Evolutionary conservation across 768 basidiomycete species (phyloP).

Genomic region (Artomyces pyxidatus): DNA sequence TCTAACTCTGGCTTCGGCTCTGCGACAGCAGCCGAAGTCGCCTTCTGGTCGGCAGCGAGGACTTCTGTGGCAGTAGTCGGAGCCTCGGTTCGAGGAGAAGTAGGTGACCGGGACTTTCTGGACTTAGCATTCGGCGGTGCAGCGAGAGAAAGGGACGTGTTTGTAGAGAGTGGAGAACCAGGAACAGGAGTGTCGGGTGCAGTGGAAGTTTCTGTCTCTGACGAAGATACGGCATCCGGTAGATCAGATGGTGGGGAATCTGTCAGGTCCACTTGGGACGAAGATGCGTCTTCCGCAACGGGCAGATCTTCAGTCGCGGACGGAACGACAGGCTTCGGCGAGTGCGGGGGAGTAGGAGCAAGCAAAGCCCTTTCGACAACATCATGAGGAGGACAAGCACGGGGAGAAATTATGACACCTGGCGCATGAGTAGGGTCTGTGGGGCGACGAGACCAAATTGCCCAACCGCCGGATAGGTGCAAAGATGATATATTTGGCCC

Average conservation of each 20-base stretch:
- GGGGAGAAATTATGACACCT: conserved; percentile 62
- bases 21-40: conserved; percentile 3
- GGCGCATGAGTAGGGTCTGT: conserved; percentile 55
- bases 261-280: conserved; percentile 5
- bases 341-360: conserved; percentile 37
- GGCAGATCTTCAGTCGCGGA: neutral
- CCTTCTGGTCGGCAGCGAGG: neutral
- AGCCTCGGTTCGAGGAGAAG: neutral
- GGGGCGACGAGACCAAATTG: conserved; percentile 70
- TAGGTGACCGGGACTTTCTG: conserved; percentile 7
- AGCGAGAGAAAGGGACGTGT: conserved; percentile 45
- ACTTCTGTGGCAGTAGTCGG: neutral
- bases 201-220: conserved; percentile 44
- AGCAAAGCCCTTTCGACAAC: conserved; percentile 49
- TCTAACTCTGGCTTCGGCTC: conserved; percentile 4
- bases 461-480: conserved; percentile 32
- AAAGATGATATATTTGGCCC: neutral
- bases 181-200: conserved; percentile 39
- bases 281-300: neutral
- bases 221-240: conserved; percentile 35
- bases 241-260: conserved; percentile 18
- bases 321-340: conserved; percentile 13
- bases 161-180: conserved; percentile 51
- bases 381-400: conserved; percentile 51
- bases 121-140: conserved; percentile 24